Conservation (phyloP, 2,329 filamentous ascomycete genomes). For the Dactylellina haptotyla region DNA sequence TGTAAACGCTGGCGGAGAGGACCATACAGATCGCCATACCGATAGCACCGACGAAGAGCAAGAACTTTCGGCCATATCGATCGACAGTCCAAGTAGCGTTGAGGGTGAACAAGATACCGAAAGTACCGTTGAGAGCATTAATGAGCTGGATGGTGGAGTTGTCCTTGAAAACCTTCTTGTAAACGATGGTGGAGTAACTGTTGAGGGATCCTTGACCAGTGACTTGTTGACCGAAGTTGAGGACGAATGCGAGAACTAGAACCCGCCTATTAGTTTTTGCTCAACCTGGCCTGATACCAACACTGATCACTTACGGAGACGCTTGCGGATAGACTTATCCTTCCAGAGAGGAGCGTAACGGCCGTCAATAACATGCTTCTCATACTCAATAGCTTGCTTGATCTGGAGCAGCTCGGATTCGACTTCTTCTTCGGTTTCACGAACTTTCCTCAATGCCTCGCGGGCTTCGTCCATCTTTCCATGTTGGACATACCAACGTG, state of each 20-base stretch:
- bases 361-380: conserved; percentile 73
- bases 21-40: conserved; percentile 79
- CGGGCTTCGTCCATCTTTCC: conserved; percentile 71
- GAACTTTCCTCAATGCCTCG: conserved; percentile 68
- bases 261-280: background rate
- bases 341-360: conserved; percentile 75
- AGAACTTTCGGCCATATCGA: conserved; percentile 75
- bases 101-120: conserved; percentile 76
- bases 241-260: conserved; percentile 68
- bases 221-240: conserved; percentile 77
- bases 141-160: conserved; percentile 73
- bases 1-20: conserved; percentile 69
- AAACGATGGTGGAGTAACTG: conserved; percentile 77
- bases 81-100: conserved; percentile 79
- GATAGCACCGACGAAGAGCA: conserved; percentile 74
- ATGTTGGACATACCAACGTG: conserved; percentile 74
- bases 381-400: conserved; percentile 75
- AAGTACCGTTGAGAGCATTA: conserved; percentile 78
- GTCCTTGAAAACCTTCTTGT: conserved; percentile 74
- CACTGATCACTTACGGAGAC: conserved; percentile 63
- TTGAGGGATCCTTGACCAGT: conserved; percentile 78
- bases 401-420: conserved; percentile 74
- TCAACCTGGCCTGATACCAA: no score
- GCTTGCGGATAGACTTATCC: conserved; percentile 74
- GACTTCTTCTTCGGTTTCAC: conserved; percentile 73